These are phyloP conservation scores for Ceriops tagal DNA, from an alignment of 345 rosid species.

Conservation along the genomic window DNA sequence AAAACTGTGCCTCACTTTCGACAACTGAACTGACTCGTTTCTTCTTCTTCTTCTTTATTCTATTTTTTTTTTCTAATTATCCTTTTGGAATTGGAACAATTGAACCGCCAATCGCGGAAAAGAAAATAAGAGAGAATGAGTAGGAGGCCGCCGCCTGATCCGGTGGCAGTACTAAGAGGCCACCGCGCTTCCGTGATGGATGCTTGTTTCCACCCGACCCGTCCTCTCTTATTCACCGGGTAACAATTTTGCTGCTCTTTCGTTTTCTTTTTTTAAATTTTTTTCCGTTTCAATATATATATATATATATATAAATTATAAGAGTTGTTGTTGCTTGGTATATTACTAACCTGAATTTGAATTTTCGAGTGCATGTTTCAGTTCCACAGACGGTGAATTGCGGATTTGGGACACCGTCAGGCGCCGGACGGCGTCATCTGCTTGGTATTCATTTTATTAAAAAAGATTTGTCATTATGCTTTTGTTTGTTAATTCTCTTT, in stretches of 20 bases:
- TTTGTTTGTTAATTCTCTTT: not conserved
- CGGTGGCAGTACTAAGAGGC: slow-evolving; percentile 85
- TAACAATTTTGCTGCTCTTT: slow-evolving; percentile 13
- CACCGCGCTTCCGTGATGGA: slow-evolving; percentile 88
- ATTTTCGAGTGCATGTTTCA: slow-evolving; percentile 20
- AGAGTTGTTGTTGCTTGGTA: no score
- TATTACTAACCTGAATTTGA: not conserved
- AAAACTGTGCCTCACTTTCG: no score
- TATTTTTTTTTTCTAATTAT: no score
- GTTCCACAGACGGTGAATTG: slow-evolving; percentile 87
- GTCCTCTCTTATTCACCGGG: slow-evolving; percentile 74
- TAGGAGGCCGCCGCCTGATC: slow-evolving; percentile 77
- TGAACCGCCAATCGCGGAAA: no score
- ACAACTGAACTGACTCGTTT: no score
- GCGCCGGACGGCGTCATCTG: slow-evolving; percentile 66
- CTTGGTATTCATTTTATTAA: slow-evolving; percentile 40
- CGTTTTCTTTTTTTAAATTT: no score
- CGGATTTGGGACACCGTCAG: slow-evolving; percentile 77
- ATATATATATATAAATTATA: no score
- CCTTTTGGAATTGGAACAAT: no score
- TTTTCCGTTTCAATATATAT: not conserved
- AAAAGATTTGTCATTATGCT: not conserved
- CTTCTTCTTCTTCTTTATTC: no score
- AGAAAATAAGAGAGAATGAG: slow-evolving; percentile 36
- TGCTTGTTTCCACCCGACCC: slow-evolving; percentile 69